Percentiles rank a stretch among this genome's conserved stretches.
Conservation (phyloP, 2,329 filamentous ascomycete genomes). For the Neonectria coccinea region DNA sequence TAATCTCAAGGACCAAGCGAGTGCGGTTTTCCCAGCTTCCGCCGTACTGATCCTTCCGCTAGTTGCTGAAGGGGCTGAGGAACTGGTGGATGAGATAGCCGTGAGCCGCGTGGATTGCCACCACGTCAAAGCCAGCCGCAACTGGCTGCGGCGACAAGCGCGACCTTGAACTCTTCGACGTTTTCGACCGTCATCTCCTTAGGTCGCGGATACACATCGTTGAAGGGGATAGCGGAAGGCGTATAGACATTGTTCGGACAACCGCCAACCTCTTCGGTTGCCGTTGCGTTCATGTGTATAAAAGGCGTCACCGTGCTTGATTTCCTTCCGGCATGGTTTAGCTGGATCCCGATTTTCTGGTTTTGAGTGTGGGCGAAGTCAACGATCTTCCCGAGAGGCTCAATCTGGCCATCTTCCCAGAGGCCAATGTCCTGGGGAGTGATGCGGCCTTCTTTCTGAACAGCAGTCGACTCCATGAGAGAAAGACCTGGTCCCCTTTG, state of each 20-base stretch:
- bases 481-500: no score
- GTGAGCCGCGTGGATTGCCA: conserved; percentile 83
- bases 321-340: conserved; percentile 16
- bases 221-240: conserved; percentile 60
- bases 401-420: conserved; percentile 16
- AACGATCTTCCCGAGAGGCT: background rate
- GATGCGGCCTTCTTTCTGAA: conserved; percentile 13
- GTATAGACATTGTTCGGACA: conserved; percentile 18
- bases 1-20: conserved; percentile 74
- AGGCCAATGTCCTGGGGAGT: conserved; percentile 12
- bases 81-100: conserved; percentile 81
- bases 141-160: conserved; percentile 67
- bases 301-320: conserved; percentile 12
- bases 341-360: conserved; percentile 14
- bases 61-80: conserved; percentile 75
- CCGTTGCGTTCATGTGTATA: conserved; percentile 16
- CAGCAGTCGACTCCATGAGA: no score
- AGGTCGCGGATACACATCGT: conserved; percentile 68
- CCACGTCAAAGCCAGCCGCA: conserved; percentile 73
- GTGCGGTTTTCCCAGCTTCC: conserved; percentile 78
- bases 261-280: conserved; percentile 13
- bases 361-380: conserved; percentile 20
- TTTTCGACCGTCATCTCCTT: conserved; percentile 73
- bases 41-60: conserved; percentile 74
- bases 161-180: conserved; percentile 71